phyloP scores from a whole-genome alignment of 768 basidiomycete genomes.

The Serendipita sp. region DNA sequence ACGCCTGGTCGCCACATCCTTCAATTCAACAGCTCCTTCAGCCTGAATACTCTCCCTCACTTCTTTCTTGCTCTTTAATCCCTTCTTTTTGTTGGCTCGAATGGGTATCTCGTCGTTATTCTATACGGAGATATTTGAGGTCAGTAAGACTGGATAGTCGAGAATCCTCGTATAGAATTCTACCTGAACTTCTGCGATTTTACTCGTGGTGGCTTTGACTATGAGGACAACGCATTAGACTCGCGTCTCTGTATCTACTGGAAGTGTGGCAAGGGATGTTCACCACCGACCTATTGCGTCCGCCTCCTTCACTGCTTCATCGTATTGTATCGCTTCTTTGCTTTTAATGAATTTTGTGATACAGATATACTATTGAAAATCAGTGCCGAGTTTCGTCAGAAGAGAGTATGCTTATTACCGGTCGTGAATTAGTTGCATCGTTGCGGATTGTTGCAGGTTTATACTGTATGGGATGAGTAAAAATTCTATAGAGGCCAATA shows the following conservation, averaged over 20 bases:
- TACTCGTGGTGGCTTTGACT: background rate
- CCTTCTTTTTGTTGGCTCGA: conserved; percentile 56
- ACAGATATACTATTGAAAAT: background rate
- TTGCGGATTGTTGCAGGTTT: background rate
- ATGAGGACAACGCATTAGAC: background rate
- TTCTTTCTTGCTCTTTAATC: conserved; percentile 60
- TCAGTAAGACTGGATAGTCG: no score
- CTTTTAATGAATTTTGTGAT: background rate
- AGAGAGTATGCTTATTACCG: background rate
- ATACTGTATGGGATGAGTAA: background rate
- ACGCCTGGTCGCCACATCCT: conserved; percentile 39
- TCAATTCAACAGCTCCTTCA: conserved; percentile 41
- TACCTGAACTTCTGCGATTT: background rate
- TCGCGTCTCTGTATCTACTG: background rate
- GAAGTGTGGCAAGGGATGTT: background rate
- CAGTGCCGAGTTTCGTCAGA: background rate
- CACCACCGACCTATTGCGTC: background rate
- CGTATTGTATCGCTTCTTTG: background rate
- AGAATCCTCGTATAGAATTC: background rate
- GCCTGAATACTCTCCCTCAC: conserved; percentile 49
- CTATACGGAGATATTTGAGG: no score
- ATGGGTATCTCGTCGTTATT: conserved; percentile 54
- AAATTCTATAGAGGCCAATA: background rate
- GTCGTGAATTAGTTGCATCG: background rate
- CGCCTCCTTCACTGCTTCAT: background rate